phyloP scores from a whole-genome alignment of 2,329 filamentous ascomycete genomes.

The Ceratocystis eucalypticola region DNA sequence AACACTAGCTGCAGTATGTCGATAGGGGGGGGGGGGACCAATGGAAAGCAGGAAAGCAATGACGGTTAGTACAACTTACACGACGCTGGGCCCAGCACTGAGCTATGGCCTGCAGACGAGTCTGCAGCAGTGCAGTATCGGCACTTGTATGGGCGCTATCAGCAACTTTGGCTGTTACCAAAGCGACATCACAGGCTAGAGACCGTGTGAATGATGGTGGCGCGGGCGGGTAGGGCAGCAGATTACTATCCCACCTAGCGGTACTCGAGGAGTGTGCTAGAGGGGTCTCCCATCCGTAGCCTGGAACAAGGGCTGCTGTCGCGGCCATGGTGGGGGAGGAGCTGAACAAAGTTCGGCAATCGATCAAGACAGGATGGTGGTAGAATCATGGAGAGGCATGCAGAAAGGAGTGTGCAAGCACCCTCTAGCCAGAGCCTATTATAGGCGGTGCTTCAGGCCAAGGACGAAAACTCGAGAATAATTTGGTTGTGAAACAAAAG shows the following conservation, averaged over 20 bases:
- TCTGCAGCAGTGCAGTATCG: neutral
- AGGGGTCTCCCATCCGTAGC: neutral
- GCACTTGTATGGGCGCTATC: neutral
- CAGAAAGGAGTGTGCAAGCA: too few species aligned
- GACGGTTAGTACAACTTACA: neutral
- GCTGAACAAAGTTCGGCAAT: neutral
- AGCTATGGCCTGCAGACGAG: neutral
- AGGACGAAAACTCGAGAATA: neutral
- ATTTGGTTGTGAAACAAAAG: neutral
- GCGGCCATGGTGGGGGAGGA: neutral
- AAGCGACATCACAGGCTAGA: neutral
- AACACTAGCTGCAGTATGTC: too few species aligned
- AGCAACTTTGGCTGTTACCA: neutral
- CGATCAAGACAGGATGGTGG: neutral
- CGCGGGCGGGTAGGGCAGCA: neutral
- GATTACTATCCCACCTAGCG: neutral
- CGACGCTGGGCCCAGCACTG: neutral
- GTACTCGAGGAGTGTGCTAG: neutral
- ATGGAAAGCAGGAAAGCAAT: neutral
- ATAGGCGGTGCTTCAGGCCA: neutral
- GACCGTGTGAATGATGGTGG: neutral
- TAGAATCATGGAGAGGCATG: constrained; percentile 5
- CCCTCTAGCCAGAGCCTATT: neutral
- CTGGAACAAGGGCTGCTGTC: neutral
- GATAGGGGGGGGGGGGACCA: too few species aligned